Percentiles rank a stretch among this genome's conserved stretches.
Evolutionary conservation across 495 filamentous ascomycete genomes (phyloP).

Genomic region (Beverwykella pulmonaria): DNA sequence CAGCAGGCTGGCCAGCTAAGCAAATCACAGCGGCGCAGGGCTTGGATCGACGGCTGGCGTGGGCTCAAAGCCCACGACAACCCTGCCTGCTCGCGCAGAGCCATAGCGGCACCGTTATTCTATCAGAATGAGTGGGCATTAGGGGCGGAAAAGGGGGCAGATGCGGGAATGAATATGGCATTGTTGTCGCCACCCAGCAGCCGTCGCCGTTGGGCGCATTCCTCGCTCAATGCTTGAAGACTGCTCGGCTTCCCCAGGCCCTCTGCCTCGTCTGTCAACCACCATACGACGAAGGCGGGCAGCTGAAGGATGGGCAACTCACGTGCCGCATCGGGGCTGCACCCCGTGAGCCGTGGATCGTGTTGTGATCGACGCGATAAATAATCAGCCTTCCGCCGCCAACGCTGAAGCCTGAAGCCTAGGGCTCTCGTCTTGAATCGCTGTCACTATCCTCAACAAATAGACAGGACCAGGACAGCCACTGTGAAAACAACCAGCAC

Average conservation of each 20-base stretch:
- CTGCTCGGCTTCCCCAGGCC: background rate
- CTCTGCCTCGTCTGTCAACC: background rate
- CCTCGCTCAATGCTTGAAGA: background rate
- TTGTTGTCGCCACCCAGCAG: background rate
- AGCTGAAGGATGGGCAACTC: background rate
- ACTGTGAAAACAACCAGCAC: too few relatives aligned
- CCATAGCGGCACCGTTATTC: background rate
- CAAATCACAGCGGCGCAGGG: slow-evolving; percentile 13
- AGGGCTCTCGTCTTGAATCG: background rate
- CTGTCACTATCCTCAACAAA: too few relatives aligned
- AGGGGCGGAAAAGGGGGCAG: background rate
- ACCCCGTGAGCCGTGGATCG: background rate
- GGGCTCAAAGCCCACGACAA: background rate
- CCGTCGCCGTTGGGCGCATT: background rate
- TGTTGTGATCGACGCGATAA: slow-evolving; percentile 1
- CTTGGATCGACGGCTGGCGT: background rate
- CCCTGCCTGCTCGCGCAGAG: background rate
- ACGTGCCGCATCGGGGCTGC: background rate
- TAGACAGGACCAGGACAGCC: too few relatives aligned
- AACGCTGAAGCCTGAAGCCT: background rate
- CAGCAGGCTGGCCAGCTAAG: background rate
- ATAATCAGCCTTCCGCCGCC: background rate
- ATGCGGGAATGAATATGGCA: too few relatives aligned
- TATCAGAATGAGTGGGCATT: background rate
- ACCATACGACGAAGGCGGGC: background rate